Conservation (phyloP, 2,329 filamentous ascomycete species). For the Aspergillus sp. region DNA sequence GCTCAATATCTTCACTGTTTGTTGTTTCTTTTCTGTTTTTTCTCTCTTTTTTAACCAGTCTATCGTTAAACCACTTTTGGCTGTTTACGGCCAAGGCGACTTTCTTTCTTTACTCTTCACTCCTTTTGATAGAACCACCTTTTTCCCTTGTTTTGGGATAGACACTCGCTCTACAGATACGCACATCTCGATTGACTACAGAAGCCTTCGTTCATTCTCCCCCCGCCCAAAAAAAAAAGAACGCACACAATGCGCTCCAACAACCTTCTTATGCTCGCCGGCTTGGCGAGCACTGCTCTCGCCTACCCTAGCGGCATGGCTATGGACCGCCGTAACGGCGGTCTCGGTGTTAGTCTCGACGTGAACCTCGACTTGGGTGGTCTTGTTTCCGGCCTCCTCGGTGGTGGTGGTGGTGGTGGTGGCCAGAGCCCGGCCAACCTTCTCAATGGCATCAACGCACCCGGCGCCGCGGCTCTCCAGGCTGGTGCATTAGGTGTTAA, state of each 20-base stretch:
- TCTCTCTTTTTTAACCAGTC: constrained; percentile 18
- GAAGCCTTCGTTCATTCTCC: constrained; percentile 6
- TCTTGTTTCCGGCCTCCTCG: constrained; percentile 18
- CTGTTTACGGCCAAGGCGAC: constrained; percentile 8
- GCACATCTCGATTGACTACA: neutral
- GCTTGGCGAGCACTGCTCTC: constrained; percentile 24
- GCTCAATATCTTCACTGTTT: constrained; percentile 15
- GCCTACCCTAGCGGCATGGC: constrained; percentile 22
- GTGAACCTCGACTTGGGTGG: constrained; percentile 14
- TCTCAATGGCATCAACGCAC: constrained; percentile 23
- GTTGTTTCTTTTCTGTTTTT: constrained; percentile 16
- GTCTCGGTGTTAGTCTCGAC: constrained; percentile 11
- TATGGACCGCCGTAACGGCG: constrained; percentile 21
- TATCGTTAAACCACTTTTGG: constrained; percentile 24
- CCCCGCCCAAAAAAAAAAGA: too few relatives aligned
- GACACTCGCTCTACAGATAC: neutral
- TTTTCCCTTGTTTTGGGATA: neutral
- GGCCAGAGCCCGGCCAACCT: constrained; percentile 11
- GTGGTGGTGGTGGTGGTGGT: constrained; percentile 13
- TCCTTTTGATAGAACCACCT: constrained; percentile 10
- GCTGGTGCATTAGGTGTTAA: constrained; percentile 29
- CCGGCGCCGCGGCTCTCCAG: constrained; percentile 29
- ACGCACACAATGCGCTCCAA: constrained; percentile 16
- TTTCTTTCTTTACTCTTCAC: constrained; percentile 8
- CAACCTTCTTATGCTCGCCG: constrained; percentile 25